Evolutionary conservation across 2,329 filamentous ascomycete genomes (phyloP).

Genomic region (Paramyrothecium sp.): DNA sequence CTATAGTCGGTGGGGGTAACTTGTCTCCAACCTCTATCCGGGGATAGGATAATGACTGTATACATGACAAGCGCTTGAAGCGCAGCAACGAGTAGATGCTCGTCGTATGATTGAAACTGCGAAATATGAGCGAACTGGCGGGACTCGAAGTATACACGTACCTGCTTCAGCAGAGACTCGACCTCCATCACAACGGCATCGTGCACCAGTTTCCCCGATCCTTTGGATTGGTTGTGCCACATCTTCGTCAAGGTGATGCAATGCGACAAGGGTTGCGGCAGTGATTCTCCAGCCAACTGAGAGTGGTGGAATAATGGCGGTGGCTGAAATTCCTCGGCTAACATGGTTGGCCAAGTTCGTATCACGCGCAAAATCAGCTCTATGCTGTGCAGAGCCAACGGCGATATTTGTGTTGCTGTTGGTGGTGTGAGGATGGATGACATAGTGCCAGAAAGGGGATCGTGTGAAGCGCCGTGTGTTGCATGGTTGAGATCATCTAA

Average conservation of each 20-base stretch:
- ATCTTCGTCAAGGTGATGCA: slow-evolving; percentile 2
- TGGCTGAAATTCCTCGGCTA: neutral
- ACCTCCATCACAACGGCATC: neutral
- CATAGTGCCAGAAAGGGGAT: neutral
- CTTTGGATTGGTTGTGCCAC: neutral
- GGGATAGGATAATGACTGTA: neutral
- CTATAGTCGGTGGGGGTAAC: neutral
- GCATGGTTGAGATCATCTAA: neutral
- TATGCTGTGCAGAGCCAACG: slow-evolving; percentile 1
- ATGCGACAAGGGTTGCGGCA: neutral
- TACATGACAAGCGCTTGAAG: neutral
- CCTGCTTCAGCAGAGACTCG: neutral
- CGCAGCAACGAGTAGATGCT: neutral
- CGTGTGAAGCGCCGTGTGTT: neutral
- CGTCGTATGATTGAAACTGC: neutral
- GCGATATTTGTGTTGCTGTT: neutral
- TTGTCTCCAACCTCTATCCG: neutral
- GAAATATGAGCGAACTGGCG: neutral
- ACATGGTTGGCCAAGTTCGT: neutral
- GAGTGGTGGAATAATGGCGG: neutral
- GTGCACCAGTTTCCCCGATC: neutral
- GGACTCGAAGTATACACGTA: neutral
- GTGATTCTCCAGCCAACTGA: neutral
- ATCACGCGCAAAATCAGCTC: neutral
- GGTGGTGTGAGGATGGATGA: neutral